These are phyloP conservation scores for Euphorbia tirucalli DNA, from an alignment of 345 rosid species.

Conservation along the genomic window DNA sequence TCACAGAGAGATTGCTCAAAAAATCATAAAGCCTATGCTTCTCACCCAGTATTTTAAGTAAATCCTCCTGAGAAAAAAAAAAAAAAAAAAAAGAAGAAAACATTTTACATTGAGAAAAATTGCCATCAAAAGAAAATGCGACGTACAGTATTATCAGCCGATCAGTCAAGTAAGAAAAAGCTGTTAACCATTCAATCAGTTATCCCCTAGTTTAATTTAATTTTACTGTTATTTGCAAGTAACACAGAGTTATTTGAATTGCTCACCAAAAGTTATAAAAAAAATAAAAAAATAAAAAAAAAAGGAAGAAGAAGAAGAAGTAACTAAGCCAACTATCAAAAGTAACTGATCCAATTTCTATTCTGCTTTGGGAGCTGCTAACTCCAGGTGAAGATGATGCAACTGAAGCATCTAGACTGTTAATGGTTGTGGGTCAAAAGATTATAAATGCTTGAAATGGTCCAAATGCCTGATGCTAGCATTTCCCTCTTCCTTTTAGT, in stretches of 20 bases:
- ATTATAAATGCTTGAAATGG: neutral
- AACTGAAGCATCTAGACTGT: neutral
- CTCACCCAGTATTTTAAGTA: constrained; percentile 88
- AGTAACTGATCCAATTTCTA: neutral
- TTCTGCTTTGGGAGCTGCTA: neutral
- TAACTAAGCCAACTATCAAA: neutral
- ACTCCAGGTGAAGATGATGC: neutral
- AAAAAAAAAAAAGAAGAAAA: neutral
- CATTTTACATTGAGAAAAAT: neutral
- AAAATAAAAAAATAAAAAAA: too few relatives aligned
- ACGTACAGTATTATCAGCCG: neutral
- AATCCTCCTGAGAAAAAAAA: constrained; percentile 75
- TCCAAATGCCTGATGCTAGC: neutral
- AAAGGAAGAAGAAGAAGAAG: too few relatives aligned
- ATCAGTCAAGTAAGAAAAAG: neutral
- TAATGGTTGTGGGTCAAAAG: neutral
- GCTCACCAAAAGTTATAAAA: neutral
- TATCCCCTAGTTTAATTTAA: neutral
- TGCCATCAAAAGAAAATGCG: neutral
- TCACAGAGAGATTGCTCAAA: constrained; percentile 70
- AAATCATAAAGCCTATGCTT: constrained; percentile 83
- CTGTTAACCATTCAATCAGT: neutral
- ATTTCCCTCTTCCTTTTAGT: neutral
- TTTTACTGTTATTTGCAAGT: neutral
- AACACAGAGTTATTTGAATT: neutral